Evolutionary conservation across 768 basidiomycete species (phyloP).

Genomic region (Russula lepida): DNA sequence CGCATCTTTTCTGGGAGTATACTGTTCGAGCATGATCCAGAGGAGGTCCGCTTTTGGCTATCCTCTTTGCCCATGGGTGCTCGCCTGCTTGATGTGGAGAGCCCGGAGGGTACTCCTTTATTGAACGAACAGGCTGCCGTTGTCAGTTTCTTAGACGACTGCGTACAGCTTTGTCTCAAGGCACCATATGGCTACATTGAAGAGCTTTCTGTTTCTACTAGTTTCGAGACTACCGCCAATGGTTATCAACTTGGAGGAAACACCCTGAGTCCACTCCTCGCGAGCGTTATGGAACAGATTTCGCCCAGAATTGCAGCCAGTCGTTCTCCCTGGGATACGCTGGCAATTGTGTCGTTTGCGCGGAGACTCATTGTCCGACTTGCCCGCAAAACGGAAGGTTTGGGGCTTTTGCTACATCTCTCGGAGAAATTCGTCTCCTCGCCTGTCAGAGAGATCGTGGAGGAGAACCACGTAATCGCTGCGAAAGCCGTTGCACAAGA

Average conservation of each 20-base stretch:
- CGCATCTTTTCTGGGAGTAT: slow-evolving; percentile 64
- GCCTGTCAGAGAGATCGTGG: slow-evolving; percentile 27
- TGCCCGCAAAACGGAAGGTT: slow-evolving; percentile 43
- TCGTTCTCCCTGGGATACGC: slow-evolving; percentile 47
- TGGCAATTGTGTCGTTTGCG: slow-evolving; percentile 55
- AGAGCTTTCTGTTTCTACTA: slow-evolving; percentile 41
- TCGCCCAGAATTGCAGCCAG: slow-evolving; percentile 53
- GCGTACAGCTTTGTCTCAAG: slow-evolving; percentile 70
- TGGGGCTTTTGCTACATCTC: slow-evolving; percentile 31
- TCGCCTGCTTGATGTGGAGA: slow-evolving; percentile 31
- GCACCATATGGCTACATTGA: slow-evolving; percentile 85
- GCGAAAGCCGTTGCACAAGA: slow-evolving; percentile 38
- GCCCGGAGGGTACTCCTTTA: slow-evolving; percentile 46
- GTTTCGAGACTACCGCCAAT: slow-evolving; percentile 3
- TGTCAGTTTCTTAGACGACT: slow-evolving; percentile 75
- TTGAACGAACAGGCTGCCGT: slow-evolving; percentile 50
- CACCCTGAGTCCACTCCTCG: slow-evolving; percentile 64
- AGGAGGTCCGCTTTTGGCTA: slow-evolving; percentile 73
- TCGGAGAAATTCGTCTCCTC: slow-evolving; percentile 33
- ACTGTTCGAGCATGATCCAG: slow-evolving; percentile 68
- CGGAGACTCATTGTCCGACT: slow-evolving; percentile 56
- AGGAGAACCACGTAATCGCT: slow-evolving; percentile 25
- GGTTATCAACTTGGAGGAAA: slow-evolving; percentile 24
- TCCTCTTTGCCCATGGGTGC: slow-evolving; percentile 45
- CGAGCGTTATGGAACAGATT: slow-evolving; percentile 75